Percentiles rank a stretch among this genome's conserved stretches.
Conservation (phyloP, 164 flowering plant species). For the Tinospora cordifolia region DNA sequence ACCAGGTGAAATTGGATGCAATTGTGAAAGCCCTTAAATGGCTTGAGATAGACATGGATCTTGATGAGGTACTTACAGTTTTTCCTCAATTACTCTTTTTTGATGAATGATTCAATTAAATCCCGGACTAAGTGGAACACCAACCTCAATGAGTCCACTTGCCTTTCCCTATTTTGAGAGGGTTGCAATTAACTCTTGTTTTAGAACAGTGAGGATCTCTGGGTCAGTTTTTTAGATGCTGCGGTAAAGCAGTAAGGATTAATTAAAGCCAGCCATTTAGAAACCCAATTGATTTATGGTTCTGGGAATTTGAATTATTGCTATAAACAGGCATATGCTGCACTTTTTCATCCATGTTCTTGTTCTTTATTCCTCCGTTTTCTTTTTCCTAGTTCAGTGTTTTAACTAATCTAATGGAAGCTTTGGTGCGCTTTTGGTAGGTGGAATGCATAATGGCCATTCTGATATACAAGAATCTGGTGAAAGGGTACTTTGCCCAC, state of each 20-base stretch:
- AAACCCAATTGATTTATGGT: not conserved
- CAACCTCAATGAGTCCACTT: no score
- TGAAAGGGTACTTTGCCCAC: slow-evolving; percentile 95
- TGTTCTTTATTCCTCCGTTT: no score
- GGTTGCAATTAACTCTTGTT: no score
- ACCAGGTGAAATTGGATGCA: slow-evolving; percentile 85
- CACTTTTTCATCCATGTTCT: not conserved
- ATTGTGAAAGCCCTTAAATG: slow-evolving; percentile 87
- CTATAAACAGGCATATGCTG: not conserved
- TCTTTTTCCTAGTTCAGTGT: not conserved
- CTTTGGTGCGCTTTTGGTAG: slow-evolving; percentile 31
- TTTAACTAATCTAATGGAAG: not conserved
- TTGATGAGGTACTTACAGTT: slow-evolving; percentile 64
- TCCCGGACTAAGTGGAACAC: not conserved
- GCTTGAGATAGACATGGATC: slow-evolving; percentile 93
- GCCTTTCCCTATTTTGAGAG: no score
- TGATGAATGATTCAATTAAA: not conserved
- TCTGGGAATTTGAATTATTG: not conserved
- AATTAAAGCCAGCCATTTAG: not conserved
- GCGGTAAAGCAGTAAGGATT: not conserved
- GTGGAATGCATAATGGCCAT: slow-evolving; percentile 94
- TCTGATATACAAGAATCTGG: slow-evolving; percentile 81
- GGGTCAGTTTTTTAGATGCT: not conserved
- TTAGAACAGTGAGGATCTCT: no score
- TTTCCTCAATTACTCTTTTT: not conserved